Conservation (phyloP, 441 rosid genomes). For the Melastoma candidum region DNA sequence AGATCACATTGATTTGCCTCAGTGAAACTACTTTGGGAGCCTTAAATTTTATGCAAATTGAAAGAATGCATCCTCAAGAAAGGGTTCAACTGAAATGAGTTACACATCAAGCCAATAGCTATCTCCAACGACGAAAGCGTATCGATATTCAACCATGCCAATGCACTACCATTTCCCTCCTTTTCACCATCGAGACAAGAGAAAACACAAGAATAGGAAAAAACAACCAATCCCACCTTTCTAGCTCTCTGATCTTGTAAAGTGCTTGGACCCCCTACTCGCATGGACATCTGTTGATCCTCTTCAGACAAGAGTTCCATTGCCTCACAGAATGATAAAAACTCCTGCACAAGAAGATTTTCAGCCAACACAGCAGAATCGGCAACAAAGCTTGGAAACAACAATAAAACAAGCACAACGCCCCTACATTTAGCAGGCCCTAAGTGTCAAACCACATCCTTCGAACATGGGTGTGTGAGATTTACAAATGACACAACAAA, state of each 20-base stretch:
- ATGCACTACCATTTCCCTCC: too few species aligned
- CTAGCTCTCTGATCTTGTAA: conserved; percentile 64
- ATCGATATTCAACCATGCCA: too few species aligned
- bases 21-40: too few species aligned
- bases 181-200: too few species aligned
- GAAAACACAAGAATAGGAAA: too few species aligned
- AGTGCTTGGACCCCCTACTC: conserved; percentile 35
- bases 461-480: not conserved
- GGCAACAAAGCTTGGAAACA: not conserved
- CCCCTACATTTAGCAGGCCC: conserved; percentile 1
- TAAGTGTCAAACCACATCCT: conserved; percentile 2
- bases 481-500: conserved; percentile 1
- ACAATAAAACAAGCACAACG: not conserved
- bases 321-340: conserved; percentile 74
- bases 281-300: conserved; percentile 44
- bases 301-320: conserved; percentile 83
- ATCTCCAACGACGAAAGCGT: too few species aligned
- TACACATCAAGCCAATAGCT: too few species aligned
- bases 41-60: too few species aligned
- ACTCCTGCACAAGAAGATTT: conserved; percentile 47
- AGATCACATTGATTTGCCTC: too few species aligned
- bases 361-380: not conserved
- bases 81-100: too few species aligned
- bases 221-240: conserved; percentile 34
- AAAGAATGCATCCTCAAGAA: too few species aligned